These are phyloP conservation scores for Blumeriella jaapii DNA, from an alignment of 2,329 filamentous ascomycete genomes.

Conservation along the genomic window DNA sequence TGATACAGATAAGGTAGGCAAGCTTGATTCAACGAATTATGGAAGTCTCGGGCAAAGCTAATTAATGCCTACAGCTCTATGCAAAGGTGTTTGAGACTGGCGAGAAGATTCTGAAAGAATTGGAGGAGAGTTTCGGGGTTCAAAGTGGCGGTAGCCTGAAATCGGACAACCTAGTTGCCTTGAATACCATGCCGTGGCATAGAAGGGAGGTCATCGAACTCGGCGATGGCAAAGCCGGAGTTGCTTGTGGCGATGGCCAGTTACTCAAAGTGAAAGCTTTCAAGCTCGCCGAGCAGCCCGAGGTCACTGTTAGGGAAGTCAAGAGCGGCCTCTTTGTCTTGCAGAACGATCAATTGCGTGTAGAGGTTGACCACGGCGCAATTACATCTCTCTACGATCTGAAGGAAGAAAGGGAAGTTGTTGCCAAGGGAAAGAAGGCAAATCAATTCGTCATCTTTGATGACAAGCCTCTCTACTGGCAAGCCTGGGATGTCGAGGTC, in stretches of 20 bases:
- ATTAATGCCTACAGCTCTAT: slow-evolving; percentile 50
- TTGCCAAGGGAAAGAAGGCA: slow-evolving; percentile 62
- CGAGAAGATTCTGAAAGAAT: slow-evolving; percentile 56
- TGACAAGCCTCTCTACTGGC: slow-evolving; percentile 95
- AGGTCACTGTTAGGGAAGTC: slow-evolving; percentile 41
- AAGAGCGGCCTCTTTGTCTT: slow-evolving; percentile 60
- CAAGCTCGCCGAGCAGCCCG: slow-evolving; percentile 34
- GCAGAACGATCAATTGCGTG: slow-evolving; percentile 62
- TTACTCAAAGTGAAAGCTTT: slow-evolving; percentile 40
- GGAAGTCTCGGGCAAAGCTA: slow-evolving; percentile 1
- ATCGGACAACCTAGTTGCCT: slow-evolving; percentile 42
- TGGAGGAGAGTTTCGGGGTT: slow-evolving; percentile 57
- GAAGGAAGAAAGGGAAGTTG: slow-evolving; percentile 60
- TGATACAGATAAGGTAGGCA: slow-evolving; percentile 77
- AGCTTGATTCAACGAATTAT: no score
- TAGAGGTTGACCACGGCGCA: slow-evolving; percentile 61
- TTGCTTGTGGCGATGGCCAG: slow-evolving; percentile 46
- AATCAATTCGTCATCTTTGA: slow-evolving; percentile 94
- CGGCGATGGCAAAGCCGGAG: slow-evolving; percentile 41
- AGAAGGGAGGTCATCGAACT: slow-evolving; percentile 60
- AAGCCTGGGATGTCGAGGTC: slow-evolving; percentile 96
- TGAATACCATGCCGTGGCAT: slow-evolving; percentile 84
- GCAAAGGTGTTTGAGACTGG: slow-evolving; percentile 70
- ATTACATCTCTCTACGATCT: slow-evolving; percentile 81
- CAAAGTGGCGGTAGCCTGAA: slow-evolving; percentile 32